phyloP scores from a whole-genome alignment of 2,329 filamentous ascomycete genomes.

The Phoma sp. region DNA sequence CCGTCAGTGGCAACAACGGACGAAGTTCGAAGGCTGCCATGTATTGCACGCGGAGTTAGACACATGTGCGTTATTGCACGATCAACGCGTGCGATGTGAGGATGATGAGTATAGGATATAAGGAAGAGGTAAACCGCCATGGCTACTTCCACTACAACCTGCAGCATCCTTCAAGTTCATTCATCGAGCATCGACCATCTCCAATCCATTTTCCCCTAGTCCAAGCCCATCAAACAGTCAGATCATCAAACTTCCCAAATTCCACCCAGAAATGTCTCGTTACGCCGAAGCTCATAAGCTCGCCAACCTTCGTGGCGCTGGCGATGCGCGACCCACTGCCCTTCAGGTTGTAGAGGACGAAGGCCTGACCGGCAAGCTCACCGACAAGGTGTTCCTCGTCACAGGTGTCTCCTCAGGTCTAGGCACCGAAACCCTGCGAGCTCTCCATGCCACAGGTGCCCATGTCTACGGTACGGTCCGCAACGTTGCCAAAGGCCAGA shows the following conservation, averaged over 20 bases:
- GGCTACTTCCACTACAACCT: neutral
- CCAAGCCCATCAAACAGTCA: neutral
- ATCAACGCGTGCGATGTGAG: neutral
- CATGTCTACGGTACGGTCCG: conserved; percentile 56
- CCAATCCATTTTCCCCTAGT: neutral
- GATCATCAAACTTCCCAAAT: neutral
- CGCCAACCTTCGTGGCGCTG: conserved; percentile 37
- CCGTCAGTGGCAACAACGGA: neutral
- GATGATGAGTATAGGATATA: neutral
- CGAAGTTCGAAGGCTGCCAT: neutral
- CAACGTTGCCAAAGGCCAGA: conserved; percentile 20
- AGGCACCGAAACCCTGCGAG: conserved; percentile 41
- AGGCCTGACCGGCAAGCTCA: conserved; percentile 40
- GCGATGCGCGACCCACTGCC: conserved; percentile 53
- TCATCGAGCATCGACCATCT: neutral
- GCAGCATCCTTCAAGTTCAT: neutral
- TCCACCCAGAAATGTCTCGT: conserved; percentile 8
- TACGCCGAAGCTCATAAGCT: conserved; percentile 20
- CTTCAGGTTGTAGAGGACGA: conserved; percentile 52
- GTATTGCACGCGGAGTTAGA: neutral
- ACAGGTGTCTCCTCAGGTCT: conserved; percentile 42
- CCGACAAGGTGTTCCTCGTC: conserved; percentile 37
- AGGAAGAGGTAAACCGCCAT: neutral
- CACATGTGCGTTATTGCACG: neutral
- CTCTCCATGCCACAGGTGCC: conserved; percentile 56